A percentile compares a stretch with the other conserved stretches of the same genome.
These are phyloP conservation scores for Vitis hybrid DNA, from an alignment of 177 flowering plant genomes.

Conservation along the genomic window DNA sequence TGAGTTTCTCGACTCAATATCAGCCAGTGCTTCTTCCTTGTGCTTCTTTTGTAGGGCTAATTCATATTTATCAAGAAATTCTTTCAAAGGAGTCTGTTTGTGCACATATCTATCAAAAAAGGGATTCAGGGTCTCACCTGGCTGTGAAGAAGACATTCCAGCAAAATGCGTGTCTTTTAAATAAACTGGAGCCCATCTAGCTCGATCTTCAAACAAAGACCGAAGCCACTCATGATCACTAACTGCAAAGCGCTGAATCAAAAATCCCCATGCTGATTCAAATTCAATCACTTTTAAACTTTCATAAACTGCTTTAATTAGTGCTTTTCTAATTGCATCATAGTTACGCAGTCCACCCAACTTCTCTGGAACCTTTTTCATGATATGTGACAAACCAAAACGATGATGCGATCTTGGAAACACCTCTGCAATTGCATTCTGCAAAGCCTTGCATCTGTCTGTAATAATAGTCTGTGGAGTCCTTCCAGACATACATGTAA, in stretches of 20 bases:
- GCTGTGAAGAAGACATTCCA: constrained; percentile 35
- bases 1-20: constrained; percentile 39
- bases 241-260: constrained; percentile 43
- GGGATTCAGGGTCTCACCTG: constrained; percentile 32
- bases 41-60: constrained; percentile 41
- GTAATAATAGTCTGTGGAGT: constrained; percentile 41
- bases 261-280: constrained; percentile 46
- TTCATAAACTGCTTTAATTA: constrained; percentile 37
- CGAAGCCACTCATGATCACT: constrained; percentile 46
- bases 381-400: constrained; percentile 36
- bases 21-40: constrained; percentile 47
- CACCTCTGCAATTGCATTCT: constrained; percentile 32
- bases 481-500: constrained; percentile 24
- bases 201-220: constrained; percentile 41
- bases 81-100: constrained; percentile 47
- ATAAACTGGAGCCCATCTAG: constrained; percentile 46
- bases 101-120: constrained; percentile 43
- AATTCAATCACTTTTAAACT: constrained; percentile 41
- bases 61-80: constrained; percentile 51
- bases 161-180: constrained; percentile 43
- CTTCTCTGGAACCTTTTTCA: constrained; percentile 45
- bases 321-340: constrained; percentile 36
- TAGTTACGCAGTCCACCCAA: constrained; percentile 44
- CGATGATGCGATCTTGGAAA: constrained; percentile 46
- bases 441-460: constrained; percentile 37